Evolutionary conservation across 2,329 filamentous ascomycete species (phyloP).

Genomic region (Diaporthe caulivora): DNA sequence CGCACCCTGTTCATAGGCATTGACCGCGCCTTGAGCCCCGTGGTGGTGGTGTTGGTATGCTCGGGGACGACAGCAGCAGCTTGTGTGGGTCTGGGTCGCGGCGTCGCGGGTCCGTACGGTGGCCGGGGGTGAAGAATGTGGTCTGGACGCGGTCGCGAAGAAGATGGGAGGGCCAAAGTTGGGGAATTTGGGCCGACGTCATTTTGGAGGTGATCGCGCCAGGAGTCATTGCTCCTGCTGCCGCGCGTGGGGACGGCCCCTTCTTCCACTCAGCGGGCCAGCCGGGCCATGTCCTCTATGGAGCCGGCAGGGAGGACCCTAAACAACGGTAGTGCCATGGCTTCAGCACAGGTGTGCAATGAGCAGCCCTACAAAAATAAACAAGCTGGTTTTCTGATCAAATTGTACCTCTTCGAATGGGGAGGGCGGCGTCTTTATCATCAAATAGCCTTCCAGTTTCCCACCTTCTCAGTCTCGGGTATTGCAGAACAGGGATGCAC

Average conservation of each 20-base stretch:
- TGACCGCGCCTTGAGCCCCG: neutral
- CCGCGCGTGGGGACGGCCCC: constrained; percentile 11
- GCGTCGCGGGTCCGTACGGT: neutral
- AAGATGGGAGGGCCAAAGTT: neutral
- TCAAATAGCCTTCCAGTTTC: neutral
- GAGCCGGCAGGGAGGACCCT: no score
- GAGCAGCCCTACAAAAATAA: neutral
- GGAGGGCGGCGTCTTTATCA: neutral
- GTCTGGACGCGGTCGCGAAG: neutral
- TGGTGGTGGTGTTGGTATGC: no score
- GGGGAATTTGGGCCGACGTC: constrained; percentile 35
- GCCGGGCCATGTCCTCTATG: no score
- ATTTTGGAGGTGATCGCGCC: constrained; percentile 25
- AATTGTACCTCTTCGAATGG: neutral
- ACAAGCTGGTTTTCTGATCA: no score
- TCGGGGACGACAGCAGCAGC: neutral
- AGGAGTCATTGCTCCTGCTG: constrained; percentile 17
- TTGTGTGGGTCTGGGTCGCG: neutral
- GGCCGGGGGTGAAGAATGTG: neutral
- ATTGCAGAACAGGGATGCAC: neutral
- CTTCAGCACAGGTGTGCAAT: neutral
- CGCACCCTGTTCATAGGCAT: neutral
- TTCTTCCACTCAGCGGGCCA: neutral
- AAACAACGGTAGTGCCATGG: neutral
- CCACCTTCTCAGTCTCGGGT: neutral